These are phyloP conservation scores for Corinectria fuckeliana DNA, from an alignment of 2,329 filamentous ascomycete genomes.

Conservation along the genomic window DNA sequence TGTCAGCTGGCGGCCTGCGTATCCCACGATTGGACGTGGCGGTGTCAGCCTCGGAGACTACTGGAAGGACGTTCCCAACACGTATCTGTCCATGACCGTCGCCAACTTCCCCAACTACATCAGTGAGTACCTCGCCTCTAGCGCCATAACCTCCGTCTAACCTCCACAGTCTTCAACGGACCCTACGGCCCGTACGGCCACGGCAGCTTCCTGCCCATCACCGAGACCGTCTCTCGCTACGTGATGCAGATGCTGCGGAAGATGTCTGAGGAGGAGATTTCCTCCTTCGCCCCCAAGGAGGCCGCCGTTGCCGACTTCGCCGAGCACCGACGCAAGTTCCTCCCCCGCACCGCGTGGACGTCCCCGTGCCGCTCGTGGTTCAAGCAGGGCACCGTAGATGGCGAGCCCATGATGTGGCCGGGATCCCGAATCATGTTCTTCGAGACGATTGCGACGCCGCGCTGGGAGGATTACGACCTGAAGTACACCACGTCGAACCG, in stretches of 20 bases:
- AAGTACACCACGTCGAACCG: constrained; percentile 32
- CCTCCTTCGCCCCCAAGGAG: constrained; percentile 32
- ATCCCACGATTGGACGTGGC: constrained; percentile 55
- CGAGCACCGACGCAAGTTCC: constrained; percentile 40
- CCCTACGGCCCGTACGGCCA: constrained; percentile 37
- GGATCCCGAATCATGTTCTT: constrained; percentile 37
- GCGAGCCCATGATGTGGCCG: constrained; percentile 37
- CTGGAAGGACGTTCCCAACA: constrained; percentile 28
- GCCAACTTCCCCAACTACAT: constrained; percentile 37
- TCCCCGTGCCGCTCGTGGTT: constrained; percentile 38
- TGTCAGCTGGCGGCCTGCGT: constrained; percentile 38
- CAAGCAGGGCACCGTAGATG: constrained; percentile 36
- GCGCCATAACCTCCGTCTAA: background rate
- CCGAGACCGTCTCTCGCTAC: constrained; percentile 36
- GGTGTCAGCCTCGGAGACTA: constrained; percentile 34
- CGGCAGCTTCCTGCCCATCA: constrained; percentile 36
- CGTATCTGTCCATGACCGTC: constrained; percentile 31
- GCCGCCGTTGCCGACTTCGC: constrained; percentile 40
- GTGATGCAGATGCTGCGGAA: constrained; percentile 41
- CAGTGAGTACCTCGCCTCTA: constrained; percentile 6
- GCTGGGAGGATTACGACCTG: constrained; percentile 38
- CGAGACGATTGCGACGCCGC: constrained; percentile 33
- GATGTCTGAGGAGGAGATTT: constrained; percentile 35
- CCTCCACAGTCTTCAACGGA: constrained; percentile 33
- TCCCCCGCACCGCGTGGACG: constrained; percentile 35